Conservation (phyloP, 495 filamentous ascomycete genomes). For the Glonium stellatum region DNA sequence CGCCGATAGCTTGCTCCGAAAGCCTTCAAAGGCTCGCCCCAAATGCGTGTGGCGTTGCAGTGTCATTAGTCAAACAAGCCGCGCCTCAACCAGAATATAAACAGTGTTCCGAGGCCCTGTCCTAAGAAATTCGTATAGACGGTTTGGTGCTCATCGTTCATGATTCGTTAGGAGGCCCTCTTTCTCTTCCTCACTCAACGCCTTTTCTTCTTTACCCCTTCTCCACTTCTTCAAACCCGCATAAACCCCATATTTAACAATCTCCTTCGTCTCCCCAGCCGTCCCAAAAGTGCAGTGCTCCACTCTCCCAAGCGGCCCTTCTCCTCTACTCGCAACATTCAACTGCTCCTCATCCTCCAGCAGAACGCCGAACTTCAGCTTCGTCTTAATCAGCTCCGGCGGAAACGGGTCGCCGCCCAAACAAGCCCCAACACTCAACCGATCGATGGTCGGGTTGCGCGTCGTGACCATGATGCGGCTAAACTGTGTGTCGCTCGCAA, state of each 20-base stretch:
- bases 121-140: too few relatives aligned
- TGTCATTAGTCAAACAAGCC: too few relatives aligned
- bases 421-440: constrained; percentile 36
- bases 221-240: constrained; percentile 27
- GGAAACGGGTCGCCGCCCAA: constrained; percentile 40
- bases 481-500: constrained; percentile 37
- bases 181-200: constrained; percentile 11
- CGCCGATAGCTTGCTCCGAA: too few relatives aligned
- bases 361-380: constrained; percentile 36
- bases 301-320: constrained; percentile 19
- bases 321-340: background rate
- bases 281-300: constrained; percentile 27
- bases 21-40: too few relatives aligned
- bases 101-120: too few relatives aligned
- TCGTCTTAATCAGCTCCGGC: constrained; percentile 31
- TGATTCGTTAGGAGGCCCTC: constrained; percentile 9
- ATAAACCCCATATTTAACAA: constrained; percentile 29
- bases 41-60: too few relatives aligned
- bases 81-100: too few relatives aligned
- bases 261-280: constrained; percentile 22
- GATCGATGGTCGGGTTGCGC: constrained; percentile 36
- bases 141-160: background rate
- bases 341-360: constrained; percentile 20
- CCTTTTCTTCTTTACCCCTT: constrained; percentile 13
- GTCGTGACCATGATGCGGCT: constrained; percentile 41